phyloP scores from a whole-genome alignment of 2,329 filamentous ascomycete species.

The Cordyceps javanica region DNA sequence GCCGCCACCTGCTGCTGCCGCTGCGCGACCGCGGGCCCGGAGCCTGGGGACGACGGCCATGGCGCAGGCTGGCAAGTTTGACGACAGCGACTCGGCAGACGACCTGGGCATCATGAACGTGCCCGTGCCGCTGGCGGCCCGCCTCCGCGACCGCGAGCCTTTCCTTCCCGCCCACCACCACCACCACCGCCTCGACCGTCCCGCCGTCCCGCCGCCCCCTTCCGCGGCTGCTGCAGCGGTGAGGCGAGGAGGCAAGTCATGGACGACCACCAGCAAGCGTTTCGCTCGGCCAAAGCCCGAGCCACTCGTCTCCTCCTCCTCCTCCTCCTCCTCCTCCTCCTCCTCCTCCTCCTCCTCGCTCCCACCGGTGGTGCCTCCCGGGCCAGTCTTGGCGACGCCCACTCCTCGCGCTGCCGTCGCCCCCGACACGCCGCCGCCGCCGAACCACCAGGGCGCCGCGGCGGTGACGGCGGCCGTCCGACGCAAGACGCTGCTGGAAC shows the following conservation, averaged over 20 bases:
- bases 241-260: slow-evolving; percentile 16
- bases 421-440: slow-evolving; percentile 4
- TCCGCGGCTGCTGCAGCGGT: slow-evolving; percentile 25
- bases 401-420: too few species aligned
- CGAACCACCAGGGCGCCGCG: too few species aligned
- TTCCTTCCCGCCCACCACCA: slow-evolving; percentile 17
- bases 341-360: too few species aligned
- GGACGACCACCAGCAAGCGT: neutral
- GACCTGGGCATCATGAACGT: slow-evolving; percentile 21
- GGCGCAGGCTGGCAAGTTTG: slow-evolving; percentile 26
- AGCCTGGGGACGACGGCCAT: slow-evolving; percentile 35
- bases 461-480: too few species aligned
- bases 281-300: slow-evolving; percentile 18
- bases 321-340: too few species aligned
- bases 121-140: slow-evolving; percentile 14
- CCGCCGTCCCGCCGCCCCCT: slow-evolving; percentile 26
- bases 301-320: too few species aligned
- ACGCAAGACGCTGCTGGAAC: slow-evolving; percentile 41
- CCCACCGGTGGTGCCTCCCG: slow-evolving; percentile 22
- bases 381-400: slow-evolving; percentile 14
- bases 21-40: slow-evolving; percentile 17
- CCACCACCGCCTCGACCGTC: neutral
- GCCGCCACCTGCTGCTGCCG: neutral
- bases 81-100: slow-evolving; percentile 23
- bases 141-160: slow-evolving; percentile 20